These are phyloP conservation scores for Cubamyces lactineus DNA, from an alignment of 768 basidiomycete species.

Conservation along the genomic window DNA sequence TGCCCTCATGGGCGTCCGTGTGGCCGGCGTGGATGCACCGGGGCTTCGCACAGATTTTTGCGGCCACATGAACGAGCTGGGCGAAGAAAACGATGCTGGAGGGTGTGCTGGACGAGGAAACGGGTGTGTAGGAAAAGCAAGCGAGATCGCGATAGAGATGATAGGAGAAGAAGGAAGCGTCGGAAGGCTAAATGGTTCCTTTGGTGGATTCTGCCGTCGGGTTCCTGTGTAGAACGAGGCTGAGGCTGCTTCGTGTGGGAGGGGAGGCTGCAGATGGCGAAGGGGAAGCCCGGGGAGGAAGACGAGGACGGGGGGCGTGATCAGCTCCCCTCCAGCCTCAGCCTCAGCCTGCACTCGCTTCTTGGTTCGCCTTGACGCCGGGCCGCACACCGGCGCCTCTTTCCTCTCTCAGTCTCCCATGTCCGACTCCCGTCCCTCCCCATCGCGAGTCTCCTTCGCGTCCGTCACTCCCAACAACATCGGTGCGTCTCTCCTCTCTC, in stretches of 20 bases:
- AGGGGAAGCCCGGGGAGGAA: slow-evolving; percentile 5
- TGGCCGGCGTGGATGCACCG: too few relatives aligned
- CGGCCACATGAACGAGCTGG: too few relatives aligned
- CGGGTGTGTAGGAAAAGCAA: not conserved
- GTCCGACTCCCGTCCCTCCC: slow-evolving; percentile 35
- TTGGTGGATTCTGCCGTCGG: slow-evolving; percentile 16
- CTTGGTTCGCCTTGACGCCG: slow-evolving; percentile 14
- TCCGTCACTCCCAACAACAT: slow-evolving; percentile 81
- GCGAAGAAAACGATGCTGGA: too few relatives aligned
- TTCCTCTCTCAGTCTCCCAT: slow-evolving; percentile 34
- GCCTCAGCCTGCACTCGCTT: not conserved
- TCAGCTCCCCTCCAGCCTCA: not conserved
- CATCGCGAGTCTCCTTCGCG: slow-evolving; percentile 65
- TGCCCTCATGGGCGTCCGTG: too few relatives aligned
- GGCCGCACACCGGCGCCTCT: slow-evolving; percentile 23
- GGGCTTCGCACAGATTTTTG: too few relatives aligned
- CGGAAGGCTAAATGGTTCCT: not conserved
- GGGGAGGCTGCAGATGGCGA: not conserved
- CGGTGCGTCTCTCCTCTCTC: slow-evolving; percentile 52
- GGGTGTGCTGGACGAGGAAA: too few relatives aligned
- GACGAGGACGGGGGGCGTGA: not conserved
- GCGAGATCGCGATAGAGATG: slow-evolving; percentile 22
- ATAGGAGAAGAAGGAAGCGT: not conserved
- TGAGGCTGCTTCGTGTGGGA: slow-evolving; percentile 4
- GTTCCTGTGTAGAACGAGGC: not conserved